These are phyloP conservation scores for Pleurotus ostreatus DNA, from an alignment of 768 basidiomycete genomes.

Conservation along the genomic window DNA sequence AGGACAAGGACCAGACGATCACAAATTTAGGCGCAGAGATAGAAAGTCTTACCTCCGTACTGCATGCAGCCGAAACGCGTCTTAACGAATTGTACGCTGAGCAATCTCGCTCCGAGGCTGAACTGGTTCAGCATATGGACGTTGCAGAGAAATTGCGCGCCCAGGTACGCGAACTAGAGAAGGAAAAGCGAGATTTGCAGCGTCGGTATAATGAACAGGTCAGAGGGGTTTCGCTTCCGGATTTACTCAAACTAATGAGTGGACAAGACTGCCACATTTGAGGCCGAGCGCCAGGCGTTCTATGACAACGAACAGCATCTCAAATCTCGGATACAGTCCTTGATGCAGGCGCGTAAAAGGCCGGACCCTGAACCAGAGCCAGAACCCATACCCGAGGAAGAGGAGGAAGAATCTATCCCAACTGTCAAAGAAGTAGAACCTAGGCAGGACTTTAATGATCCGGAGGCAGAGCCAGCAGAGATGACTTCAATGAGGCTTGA, in stretches of 20 bases:
- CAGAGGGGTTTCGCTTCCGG: conserved; percentile 12
- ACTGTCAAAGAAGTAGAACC: conserved; percentile 17
- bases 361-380: conserved; percentile 25
- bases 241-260: conserved; percentile 10
- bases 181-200: conserved; percentile 79
- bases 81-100: conserved; percentile 79
- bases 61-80: conserved; percentile 67
- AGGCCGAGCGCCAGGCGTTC: conserved; percentile 88
- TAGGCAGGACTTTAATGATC: conserved; percentile 54
- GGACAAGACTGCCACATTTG: conserved; percentile 75
- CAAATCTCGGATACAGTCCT: conserved; percentile 83
- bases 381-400: conserved; percentile 36
- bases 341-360: conserved; percentile 63
- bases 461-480: conserved; percentile 77
- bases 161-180: conserved; percentile 83
- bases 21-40: conserved; percentile 59
- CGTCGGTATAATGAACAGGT: conserved; percentile 90
- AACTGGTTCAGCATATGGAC: conserved; percentile 78
- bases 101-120: conserved; percentile 76
- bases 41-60: conserved; percentile 55
- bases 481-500: conserved; percentile 82
- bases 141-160: conserved; percentile 76
- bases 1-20: conserved; percentile 76
- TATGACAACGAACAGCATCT: conserved; percentile 94
- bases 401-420: conserved; percentile 22